Evolutionary conservation across 768 basidiomycete genomes (phyloP).

Genomic region (Russula virescens): DNA sequence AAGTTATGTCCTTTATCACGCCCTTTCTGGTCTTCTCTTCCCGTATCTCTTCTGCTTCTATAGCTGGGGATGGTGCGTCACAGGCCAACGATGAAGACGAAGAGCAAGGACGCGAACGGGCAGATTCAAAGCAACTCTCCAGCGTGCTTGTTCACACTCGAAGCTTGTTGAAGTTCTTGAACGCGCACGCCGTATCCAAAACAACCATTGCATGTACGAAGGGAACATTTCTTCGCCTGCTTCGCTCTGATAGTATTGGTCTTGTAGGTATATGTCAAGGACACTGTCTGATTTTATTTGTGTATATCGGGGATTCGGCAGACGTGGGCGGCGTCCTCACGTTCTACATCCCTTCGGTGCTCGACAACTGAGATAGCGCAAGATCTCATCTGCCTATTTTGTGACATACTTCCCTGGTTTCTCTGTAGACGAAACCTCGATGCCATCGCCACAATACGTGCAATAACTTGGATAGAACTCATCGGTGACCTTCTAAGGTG

Average conservation of each 20-base stretch:
- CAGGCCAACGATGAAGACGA: slow-evolving; percentile 30
- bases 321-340: slow-evolving; percentile 82
- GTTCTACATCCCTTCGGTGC: slow-evolving; percentile 78
- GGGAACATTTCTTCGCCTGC: background rate
- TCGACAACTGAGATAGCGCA: slow-evolving; percentile 41
- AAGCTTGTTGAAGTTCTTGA: slow-evolving; percentile 78
- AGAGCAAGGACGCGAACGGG: slow-evolving; percentile 31
- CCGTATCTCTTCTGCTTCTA: background rate
- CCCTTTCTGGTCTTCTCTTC: background rate
- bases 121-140: slow-evolving; percentile 54
- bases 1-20: background rate
- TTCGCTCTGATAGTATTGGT: background rate
- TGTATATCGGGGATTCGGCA: slow-evolving; percentile 77
- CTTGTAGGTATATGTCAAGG: slow-evolving; percentile 67
- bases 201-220: slow-evolving; percentile 79
- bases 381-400: background rate
- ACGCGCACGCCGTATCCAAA: slow-evolving; percentile 71
- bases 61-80: slow-evolving; percentile 25
- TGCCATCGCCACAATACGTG: no score
- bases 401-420: background rate
- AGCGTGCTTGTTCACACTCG: slow-evolving; percentile 64
- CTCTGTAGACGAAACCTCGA: background rate
- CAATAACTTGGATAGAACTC: no score
- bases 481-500: no score
- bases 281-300: slow-evolving; percentile 83